Percentiles rank a stretch among this genome's conserved stretches.
Conservation (phyloP, 179 eudicot genomes). For the Camellia oleifera region DNA sequence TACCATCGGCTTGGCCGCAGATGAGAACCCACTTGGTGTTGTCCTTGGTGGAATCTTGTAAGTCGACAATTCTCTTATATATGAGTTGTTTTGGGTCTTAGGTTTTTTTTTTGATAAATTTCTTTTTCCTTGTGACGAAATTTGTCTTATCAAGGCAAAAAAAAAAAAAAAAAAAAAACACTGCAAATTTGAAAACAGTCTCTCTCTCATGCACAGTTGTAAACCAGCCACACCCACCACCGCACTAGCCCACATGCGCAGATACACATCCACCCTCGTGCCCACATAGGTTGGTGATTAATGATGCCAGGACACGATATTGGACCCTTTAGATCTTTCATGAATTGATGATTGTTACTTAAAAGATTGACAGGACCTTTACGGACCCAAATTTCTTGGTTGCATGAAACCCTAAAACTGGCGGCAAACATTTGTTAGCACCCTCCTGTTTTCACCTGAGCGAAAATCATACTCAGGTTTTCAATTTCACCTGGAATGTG, state of each 20-base stretch:
- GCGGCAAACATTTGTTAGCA: not conserved
- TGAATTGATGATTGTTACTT: not conserved
- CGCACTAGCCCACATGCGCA: not conserved
- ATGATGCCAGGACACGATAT: not conserved
- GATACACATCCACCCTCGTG: not conserved
- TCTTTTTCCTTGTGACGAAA: not conserved
- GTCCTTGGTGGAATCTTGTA: conserved; percentile 97
- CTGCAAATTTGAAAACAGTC: not conserved
- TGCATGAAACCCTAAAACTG: not conserved
- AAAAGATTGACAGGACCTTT: not conserved
- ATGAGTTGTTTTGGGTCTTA: not conserved
- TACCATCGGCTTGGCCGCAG: conserved; percentile 96
- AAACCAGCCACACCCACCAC: not conserved
- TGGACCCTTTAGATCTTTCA: not conserved
- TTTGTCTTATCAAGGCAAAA: not conserved
- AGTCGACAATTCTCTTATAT: conserved; percentile 29
- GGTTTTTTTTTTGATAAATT: not conserved
- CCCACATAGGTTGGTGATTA: not conserved
- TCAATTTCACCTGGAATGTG: not conserved
- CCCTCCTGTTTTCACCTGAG: not conserved
- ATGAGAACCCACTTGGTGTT: conserved; percentile 91
- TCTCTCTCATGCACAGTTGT: not conserved
- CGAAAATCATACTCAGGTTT: not conserved
- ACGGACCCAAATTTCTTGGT: not conserved
- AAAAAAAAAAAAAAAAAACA: too few relatives aligned